Evolutionary conservation across 2,329 filamentous ascomycete genomes (phyloP).

Genomic region (Alternaria ventricosa): DNA sequence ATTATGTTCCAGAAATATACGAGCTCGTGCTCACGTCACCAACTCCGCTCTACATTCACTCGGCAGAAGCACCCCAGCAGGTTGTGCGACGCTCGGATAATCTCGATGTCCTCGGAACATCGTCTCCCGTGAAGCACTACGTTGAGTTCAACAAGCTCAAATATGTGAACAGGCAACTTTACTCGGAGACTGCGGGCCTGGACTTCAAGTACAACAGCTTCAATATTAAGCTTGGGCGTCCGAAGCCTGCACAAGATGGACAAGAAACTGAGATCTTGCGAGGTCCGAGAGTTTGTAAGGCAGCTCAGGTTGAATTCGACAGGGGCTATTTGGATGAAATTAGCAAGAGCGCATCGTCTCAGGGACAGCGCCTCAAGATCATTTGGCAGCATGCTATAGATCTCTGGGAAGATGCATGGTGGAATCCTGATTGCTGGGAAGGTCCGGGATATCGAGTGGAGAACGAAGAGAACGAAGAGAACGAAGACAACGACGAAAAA

Average conservation of each 20-base stretch:
- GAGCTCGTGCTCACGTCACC: background rate
- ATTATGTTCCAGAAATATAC: background rate
- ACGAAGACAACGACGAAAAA: background rate
- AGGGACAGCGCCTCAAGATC: background rate
- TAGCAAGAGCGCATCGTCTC: background rate
- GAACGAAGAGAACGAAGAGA: background rate
- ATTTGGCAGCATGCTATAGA: background rate
- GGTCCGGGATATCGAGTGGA: background rate
- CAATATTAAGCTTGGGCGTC: background rate
- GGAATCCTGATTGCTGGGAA: background rate
- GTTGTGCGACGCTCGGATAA: background rate
- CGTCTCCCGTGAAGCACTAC: background rate
- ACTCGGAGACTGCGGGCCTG: background rate
- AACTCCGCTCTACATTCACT: background rate
- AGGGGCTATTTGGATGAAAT: background rate
- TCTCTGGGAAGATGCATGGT: background rate
- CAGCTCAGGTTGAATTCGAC: background rate
- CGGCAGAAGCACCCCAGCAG: background rate
- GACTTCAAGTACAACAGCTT: background rate
- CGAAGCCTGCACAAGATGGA: background rate
- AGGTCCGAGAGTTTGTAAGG: background rate
- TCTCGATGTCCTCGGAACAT: background rate
- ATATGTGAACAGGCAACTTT: background rate
- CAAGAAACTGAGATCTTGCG: background rate
- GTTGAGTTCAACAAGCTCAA: background rate